Evolutionary conservation across 768 basidiomycete genomes (phyloP), one percentile per base, ranked within the genome.

Genomic region (Rhizopogon vesiculosus): DNA sequence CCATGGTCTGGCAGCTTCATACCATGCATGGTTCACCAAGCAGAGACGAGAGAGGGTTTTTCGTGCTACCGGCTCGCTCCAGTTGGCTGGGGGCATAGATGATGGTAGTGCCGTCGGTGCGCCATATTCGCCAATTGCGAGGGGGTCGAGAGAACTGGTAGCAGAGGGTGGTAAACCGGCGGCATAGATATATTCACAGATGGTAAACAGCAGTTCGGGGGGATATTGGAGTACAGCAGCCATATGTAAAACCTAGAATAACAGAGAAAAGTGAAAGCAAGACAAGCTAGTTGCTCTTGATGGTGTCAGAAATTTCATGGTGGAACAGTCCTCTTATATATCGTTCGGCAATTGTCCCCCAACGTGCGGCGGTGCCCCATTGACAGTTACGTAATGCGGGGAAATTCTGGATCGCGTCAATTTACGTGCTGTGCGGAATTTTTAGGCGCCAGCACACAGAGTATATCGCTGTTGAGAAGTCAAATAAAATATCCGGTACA

Each of bases 1-100:
- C 89, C 87, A 93, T 0, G 91, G 91, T 61, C 86, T 87, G n/a
- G 91, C 89, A 1, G 89, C 91, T 29, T 83, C 80, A 64, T 84
- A 83, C 87, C 89, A 93, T 3, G 83, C 78, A 63, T 76, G 87
- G 64, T 84, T 89, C 42, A 91, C 89, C 58, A 89, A 80, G 62
- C 87, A 90, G 43, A 93, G 84, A 61, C 70, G 84, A 5, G 82
- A 76, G 19, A 94, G 76, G 0, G 91, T 85, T 55, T 70, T 76
- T 12, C 91, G 82, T 25, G 83, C 77, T 31, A 83, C 62, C 5
- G 81, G 75, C 59, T 92, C 91, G 0, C 87, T 73, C 84, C 85
- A 90, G 65, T 82, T 79, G 15, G 81, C 73, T 1, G 86, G 77
- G 0, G 91, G 91, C 58, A 82, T 75, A n/a, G 91, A 83, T 0